Conservation (phyloP, 495 filamentous ascomycete genomes). For the Cudoniella acicularis region DNA sequence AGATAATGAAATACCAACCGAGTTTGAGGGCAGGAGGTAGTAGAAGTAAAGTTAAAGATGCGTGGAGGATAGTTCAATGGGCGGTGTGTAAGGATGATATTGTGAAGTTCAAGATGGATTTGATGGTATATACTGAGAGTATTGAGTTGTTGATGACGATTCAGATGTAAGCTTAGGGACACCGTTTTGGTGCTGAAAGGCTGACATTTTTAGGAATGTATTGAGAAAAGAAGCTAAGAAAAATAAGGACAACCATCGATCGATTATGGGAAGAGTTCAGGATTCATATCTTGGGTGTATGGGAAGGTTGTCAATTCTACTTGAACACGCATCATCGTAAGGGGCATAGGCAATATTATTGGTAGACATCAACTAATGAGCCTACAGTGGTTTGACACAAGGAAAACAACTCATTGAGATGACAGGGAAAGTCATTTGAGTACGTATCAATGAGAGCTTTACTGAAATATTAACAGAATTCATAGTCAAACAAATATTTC, state of each 20-base stretch:
- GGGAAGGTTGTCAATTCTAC: conserved; percentile 7
- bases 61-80: conserved; percentile 29
- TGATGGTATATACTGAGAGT: conserved; percentile 26
- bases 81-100: conserved; percentile 30
- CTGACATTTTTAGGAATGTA: neutral
- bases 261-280: conserved; percentile 17
- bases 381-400: too few relatives aligned
- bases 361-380: neutral
- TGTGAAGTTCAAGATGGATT: conserved; percentile 26
- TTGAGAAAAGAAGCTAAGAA: neutral
- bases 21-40: conserved; percentile 9
- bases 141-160: conserved; percentile 27
- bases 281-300: conserved; percentile 13
- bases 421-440: neutral
- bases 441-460: too few relatives aligned
- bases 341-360: neutral
- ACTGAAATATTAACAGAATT: neutral
- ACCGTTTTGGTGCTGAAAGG: neutral
- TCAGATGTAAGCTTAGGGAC: conserved; percentile 20
- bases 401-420: too few relatives aligned
- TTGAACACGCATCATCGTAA: conserved; percentile 13
- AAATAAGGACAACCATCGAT: conserved; percentile 4
- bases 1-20: conserved; percentile 25
- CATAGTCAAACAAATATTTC: conserved; percentile 20
- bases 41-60: conserved; percentile 13